Percentiles rank a stretch among this genome's conserved stretches.
Evolutionary conservation across 768 basidiomycete genomes (phyloP).

Genomic region (Mycena metata): DNA sequence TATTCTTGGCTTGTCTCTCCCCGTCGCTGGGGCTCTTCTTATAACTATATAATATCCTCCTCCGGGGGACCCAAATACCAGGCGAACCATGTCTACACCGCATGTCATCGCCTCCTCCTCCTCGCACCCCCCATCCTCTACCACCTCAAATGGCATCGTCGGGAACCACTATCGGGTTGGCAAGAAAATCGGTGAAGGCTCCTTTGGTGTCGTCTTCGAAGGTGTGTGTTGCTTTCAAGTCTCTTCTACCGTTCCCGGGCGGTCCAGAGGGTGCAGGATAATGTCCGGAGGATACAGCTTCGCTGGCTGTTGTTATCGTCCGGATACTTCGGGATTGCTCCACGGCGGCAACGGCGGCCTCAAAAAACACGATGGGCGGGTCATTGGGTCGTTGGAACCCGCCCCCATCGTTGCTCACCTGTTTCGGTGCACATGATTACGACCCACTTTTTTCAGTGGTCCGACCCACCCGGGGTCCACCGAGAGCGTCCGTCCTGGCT

Average conservation of each 20-base stretch:
- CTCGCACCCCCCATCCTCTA: conserved; percentile 73
- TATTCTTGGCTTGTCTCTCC: not conserved
- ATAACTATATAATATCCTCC: conserved; percentile 15
- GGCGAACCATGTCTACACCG: conserved; percentile 75
- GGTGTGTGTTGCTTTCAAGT: conserved; percentile 62
- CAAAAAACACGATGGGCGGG: not conserved
- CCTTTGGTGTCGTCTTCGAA: conserved; percentile 98
- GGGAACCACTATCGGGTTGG: conserved; percentile 90
- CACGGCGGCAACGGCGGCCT: not conserved
- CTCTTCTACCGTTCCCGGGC: conserved; percentile 13
- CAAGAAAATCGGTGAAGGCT: conserved; percentile 99
- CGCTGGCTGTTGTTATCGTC: not conserved
- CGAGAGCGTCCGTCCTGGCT: no score
- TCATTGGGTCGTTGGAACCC: not conserved
- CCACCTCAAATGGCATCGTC: conserved; percentile 77
- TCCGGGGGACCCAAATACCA: conserved; percentile 13
- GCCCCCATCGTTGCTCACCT: not conserved
- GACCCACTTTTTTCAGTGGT: not conserved
- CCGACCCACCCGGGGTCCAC: conserved; percentile 9
- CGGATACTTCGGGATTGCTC: conserved; percentile 16
- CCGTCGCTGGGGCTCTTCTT: conserved; percentile 13
- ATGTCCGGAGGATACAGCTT: not conserved
- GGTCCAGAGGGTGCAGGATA: not conserved
- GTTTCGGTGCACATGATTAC: not conserved
- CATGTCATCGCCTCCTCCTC: conserved; percentile 89